These are phyloP conservation scores for Carex scoparia DNA, from an alignment of 176 grass and related monocot species.

Conservation along the genomic window DNA sequence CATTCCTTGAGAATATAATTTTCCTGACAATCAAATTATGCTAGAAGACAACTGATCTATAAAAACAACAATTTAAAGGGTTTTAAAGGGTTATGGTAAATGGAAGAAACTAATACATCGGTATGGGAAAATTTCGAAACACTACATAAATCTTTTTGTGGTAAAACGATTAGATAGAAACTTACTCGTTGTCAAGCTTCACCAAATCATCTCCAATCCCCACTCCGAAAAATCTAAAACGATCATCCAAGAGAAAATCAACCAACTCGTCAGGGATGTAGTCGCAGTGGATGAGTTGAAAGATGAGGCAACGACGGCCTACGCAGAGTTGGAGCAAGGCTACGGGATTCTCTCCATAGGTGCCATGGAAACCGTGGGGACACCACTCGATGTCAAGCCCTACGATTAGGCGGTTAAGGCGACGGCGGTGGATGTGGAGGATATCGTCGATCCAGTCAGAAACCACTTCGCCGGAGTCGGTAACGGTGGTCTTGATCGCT, in stretches of 20 bases:
- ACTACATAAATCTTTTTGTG: too few relatives aligned
- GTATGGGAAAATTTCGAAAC: too few relatives aligned
- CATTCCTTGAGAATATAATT: too few relatives aligned
- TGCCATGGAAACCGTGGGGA: constrained; percentile 3
- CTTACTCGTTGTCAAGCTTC: constrained; percentile 22
- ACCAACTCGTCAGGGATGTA: constrained; percentile 12
- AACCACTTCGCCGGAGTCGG: constrained; percentile 26
- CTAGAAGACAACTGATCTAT: too few relatives aligned
- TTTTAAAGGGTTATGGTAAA: too few relatives aligned
- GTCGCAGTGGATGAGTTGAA: constrained; percentile 57
- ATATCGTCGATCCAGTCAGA: too few relatives aligned
- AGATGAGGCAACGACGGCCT: constrained; percentile 53
- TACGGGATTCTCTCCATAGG: constrained; percentile 24
- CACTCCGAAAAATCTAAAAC: constrained; percentile 39
- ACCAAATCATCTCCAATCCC: constrained; percentile 29
- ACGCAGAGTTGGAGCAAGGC: constrained; percentile 64
- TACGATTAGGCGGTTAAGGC: too few relatives aligned
- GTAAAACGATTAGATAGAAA: neutral
- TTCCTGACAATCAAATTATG: too few relatives aligned
- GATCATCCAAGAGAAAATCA: constrained; percentile 33
- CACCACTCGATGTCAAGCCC: constrained; percentile 29
- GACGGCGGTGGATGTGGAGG: too few relatives aligned
- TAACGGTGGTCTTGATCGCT: constrained; percentile 31
- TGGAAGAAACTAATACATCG: too few relatives aligned
- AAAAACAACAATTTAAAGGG: too few relatives aligned